Percentiles rank a stretch among this genome's conserved stretches.
Evolutionary conservation across 768 basidiomycete species (phyloP).

Genomic region (Rhizopogon roseolus): DNA sequence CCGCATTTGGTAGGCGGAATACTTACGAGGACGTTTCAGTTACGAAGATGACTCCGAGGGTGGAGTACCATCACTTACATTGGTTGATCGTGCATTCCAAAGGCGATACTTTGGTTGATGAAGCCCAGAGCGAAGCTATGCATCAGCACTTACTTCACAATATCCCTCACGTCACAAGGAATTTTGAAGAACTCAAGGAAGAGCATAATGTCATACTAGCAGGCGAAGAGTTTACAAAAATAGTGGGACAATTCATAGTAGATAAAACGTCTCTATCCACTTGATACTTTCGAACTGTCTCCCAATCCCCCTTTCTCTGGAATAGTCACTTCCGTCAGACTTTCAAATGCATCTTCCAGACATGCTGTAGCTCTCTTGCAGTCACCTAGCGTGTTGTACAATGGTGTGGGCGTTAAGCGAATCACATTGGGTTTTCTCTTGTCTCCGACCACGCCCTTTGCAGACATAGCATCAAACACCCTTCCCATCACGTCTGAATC

Average conservation of each 20-base stretch:
- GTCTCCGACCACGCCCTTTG: conserved; percentile 84
- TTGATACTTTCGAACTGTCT: neutral
- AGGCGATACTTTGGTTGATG: conserved; percentile 66
- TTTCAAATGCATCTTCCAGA: conserved; percentile 55
- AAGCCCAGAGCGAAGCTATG: conserved; percentile 57
- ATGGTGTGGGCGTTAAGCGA: conserved; percentile 76
- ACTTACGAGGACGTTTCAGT: conserved; percentile 49
- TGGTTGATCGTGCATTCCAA: conserved; percentile 78
- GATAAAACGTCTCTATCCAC: neutral
- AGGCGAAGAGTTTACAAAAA: conserved; percentile 37
- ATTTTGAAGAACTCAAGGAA: conserved; percentile 35
- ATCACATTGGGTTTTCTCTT: conserved; percentile 91
- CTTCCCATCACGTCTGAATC: conserved; percentile 60
- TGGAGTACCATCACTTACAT: conserved; percentile 29
- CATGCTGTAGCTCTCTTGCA: conserved; percentile 63
- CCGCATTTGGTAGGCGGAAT: conserved; percentile 49
- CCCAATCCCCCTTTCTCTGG: neutral
- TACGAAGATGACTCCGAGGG: conserved; percentile 34
- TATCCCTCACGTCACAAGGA: conserved; percentile 21
- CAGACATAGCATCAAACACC: conserved; percentile 55
- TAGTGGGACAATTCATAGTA: conserved; percentile 39
- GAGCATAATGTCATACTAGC: conserved; percentile 55
- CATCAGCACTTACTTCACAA: conserved; percentile 42
- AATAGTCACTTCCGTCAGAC: conserved; percentile 10
- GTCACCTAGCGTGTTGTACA: conserved; percentile 84